Conservation (phyloP, 352 stramenopile species). For the Blastocystis sp. region DNA sequence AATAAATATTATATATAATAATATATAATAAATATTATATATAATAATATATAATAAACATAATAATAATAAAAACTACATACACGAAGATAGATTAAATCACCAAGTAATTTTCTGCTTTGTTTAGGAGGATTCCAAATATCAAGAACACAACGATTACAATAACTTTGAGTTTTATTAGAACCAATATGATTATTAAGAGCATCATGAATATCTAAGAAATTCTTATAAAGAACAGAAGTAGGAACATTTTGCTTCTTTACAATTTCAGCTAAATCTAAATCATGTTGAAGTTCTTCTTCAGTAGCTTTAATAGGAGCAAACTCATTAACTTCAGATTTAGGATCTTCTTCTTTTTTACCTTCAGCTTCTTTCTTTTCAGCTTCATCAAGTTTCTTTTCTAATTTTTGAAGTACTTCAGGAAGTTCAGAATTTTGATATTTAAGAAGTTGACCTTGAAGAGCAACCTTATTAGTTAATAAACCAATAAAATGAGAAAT, state of each 20-base stretch:
- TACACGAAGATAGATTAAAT: constrained; percentile 36
- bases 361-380: constrained; percentile 22
- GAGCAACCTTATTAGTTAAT: constrained; percentile 15
- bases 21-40: too few relatives aligned
- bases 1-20: too few relatives aligned
- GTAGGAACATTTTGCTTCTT: too few relatives aligned
- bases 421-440: constrained; percentile 26
- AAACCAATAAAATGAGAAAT: constrained; percentile 25
- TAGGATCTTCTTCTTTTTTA: constrained; percentile 30
- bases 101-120: constrained; percentile 11
- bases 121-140: constrained; percentile 6
- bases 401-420: constrained; percentile 12
- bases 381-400: constrained; percentile 2
- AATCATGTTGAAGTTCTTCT: neutral
- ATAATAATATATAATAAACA: too few relatives aligned
- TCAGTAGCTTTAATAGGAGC: neutral
- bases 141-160: too few relatives aligned
- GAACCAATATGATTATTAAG: constrained; percentile 3
- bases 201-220: neutral
- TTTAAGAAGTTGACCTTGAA: constrained; percentile 25
- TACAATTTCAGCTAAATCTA: too few relatives aligned
- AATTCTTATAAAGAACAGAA: too few relatives aligned
- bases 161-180: constrained; percentile 10
- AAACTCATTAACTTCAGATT: neutral
- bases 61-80: neutral